Base-by-base conservation (phyloP, 1,284 basidiomycete genomes). In the Naganishia sp. region DNA sequence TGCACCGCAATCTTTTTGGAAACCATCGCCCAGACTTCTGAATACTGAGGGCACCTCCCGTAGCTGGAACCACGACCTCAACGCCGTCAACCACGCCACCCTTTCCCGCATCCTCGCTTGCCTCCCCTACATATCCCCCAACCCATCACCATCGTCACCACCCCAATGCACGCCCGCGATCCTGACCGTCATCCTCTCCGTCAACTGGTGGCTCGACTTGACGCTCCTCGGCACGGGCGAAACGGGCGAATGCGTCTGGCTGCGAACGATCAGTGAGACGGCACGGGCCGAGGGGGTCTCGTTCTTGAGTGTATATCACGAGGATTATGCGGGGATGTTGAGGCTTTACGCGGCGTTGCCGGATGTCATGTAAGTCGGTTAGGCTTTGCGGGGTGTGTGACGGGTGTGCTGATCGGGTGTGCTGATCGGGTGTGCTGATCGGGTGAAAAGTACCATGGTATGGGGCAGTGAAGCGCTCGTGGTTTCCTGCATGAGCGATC, bases 401-500 rank as follows among this genome's bases (percentile, higher is more conserved):
- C 42, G 43, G 25, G n/a, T 35, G 28, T 32, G n/a, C 9, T 35
- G 17, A 18, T 39, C n/a, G n/a, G n/a, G n/a, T n/a, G n/a, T n/a
- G n/a, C n/a, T n/a, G n/a, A n/a, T n/a, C n/a, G n/a, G n/a, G n/a
- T n/a, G n/a, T n/a, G n/a, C n/a, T n/a, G n/a, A n/a, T 25, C 0
- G 5, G 23, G 10, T 21, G 46, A 2, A 21, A 41, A 62, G 60
- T 50, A 50, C 46, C 2, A 52, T 35, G 41, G 43, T 63, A 13
- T 63, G 62, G 62, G 51, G 32, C 2, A 25, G 42, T 11, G 62
- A 63, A 39, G 18, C 50, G 31, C 6, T 63, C 21, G 41, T 41
- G 13, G 32, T 63, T 23, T 63, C 62, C 6, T 63, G 62, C 25
- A 45, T 63, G 31, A 41, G 51, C 18, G 62, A 63, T 35, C 62